Conservation (phyloP, 1,139 yeast species). For the Taphrina sp. region DNA sequence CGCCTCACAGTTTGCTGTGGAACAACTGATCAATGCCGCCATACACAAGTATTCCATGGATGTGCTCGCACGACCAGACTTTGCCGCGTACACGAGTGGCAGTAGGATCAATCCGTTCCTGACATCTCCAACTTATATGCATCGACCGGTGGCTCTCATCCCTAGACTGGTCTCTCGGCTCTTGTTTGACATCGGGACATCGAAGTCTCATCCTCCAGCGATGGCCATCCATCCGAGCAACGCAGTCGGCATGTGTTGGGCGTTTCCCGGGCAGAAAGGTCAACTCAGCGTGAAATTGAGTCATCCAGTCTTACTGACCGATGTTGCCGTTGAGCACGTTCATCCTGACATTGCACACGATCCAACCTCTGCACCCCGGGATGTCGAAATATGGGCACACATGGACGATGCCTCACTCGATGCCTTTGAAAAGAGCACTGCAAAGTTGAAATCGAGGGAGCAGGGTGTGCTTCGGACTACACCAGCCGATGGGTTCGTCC, state of each 20-base stretch:
- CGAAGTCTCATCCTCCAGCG: constrained; percentile 40
- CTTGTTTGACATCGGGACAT: constrained; percentile 40
- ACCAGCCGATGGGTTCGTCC: constrained; percentile 38
- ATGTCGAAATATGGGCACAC: constrained; percentile 42
- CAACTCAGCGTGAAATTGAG: constrained; percentile 42
- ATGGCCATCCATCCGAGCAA: constrained; percentile 41
- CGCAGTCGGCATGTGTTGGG: constrained; percentile 45
- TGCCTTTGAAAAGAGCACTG: not conserved
- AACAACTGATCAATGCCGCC: constrained; percentile 3
- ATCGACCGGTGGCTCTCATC: constrained; percentile 38
- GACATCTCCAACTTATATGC: constrained; percentile 41
- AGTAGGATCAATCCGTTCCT: constrained; percentile 41
- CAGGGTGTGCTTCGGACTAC: constrained; percentile 4
- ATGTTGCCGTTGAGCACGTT: constrained; percentile 43
- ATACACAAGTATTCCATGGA: constrained; percentile 36
- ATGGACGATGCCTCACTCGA: constrained; percentile 38
- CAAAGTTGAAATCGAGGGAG: not conserved
- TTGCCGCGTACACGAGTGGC: constrained; percentile 43
- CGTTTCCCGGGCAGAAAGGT: constrained; percentile 44
- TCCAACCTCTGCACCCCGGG: constrained; percentile 43
- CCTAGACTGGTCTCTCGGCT: constrained; percentile 21
- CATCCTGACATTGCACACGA: constrained; percentile 41
- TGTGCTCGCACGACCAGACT: constrained; percentile 41
- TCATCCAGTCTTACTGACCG: constrained; percentile 40
- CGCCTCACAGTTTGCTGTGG: not conserved